Base-by-base conservation (phyloP, 495 filamentous ascomycete species). In the Daldinia vernicosa region DNA sequence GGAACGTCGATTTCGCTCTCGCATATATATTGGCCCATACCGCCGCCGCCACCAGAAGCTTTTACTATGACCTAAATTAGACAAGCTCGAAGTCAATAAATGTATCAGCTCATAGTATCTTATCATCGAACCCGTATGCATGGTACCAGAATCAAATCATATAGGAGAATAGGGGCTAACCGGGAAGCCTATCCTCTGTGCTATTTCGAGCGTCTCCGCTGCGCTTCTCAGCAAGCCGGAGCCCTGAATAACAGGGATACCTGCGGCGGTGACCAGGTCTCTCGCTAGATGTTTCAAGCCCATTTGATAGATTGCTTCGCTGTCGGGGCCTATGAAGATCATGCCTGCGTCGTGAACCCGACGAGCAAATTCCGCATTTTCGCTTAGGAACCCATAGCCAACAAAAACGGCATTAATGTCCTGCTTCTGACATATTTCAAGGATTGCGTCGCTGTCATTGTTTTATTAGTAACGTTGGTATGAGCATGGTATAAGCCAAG, bases 271-370 rank as follows among this genome's bases (percentile, higher is more conserved):
- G 22, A 69, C 66, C 24, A 73, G 19, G 12, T 68, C 69, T 73
- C 85, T 86, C 9, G 88, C 88, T 7, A 79, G 76, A 70, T 89
- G 88, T 69, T 90, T 90, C 9, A 88, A 63, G 4, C 88, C 88
- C 65, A 89, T 86, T 0, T 79, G 77, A 50, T 85, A 79, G 19
- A 90, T 89, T 22, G 78, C 76, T 37, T 86, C 81, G 4, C 86
- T 78, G 30, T 76, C 78, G 12, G 88, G 88, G 0, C 88, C 88
- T 11, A 84, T 81, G 70, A 86, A 89, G 0, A 77, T 79, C 64
- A 89, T 75, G 0, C 85, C 87, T n/a, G 84, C 84, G 22, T 76
- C 68, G 9, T 74, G 65, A 7, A 86, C 82, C 0, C 77, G 66
- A 52, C 77, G 63, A 0, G 88, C 87, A 70, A 90, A 89, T 32